These are phyloP conservation scores for Periglandula ipomoeae DNA, from an alignment of 2,329 filamentous ascomycete species.

Conservation along the genomic window DNA sequence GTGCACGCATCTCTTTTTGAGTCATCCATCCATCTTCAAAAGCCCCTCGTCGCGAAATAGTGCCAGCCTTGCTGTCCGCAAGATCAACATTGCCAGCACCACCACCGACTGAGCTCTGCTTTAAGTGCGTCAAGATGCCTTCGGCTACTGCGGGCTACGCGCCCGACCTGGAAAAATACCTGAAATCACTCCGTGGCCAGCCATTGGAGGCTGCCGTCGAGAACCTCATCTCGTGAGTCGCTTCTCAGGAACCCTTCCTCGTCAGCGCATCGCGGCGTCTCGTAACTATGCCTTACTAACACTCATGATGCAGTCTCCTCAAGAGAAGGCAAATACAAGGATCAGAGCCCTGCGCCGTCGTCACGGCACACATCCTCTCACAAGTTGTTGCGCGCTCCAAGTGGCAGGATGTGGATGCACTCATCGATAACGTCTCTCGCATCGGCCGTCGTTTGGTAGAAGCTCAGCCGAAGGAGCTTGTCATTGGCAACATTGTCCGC, in stretches of 20 bases:
- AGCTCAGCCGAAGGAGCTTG: conserved; percentile 83
- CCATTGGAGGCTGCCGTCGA: conserved; percentile 77
- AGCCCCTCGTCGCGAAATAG: conserved; percentile 4
- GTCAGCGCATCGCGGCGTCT: neutral
- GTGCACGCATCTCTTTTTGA: neutral
- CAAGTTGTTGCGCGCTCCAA: conserved; percentile 77
- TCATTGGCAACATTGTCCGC: conserved; percentile 88
- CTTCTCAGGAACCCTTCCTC: neutral
- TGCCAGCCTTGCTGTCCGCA: neutral
- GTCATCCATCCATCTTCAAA: neutral
- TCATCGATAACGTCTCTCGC: conserved; percentile 71
- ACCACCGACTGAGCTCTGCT: neutral
- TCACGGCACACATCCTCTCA: conserved; percentile 80
- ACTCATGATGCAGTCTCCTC: conserved; percentile 43
- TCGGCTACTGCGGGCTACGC: conserved; percentile 34
- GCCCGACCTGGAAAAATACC: conserved; percentile 68
- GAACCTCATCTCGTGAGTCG: conserved; percentile 65
- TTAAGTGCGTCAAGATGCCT: conserved; percentile 19
- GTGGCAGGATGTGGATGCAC: conserved; percentile 65
- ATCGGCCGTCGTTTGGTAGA: conserved; percentile 70
- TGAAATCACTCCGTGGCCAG: conserved; percentile 68
- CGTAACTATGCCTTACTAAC: neutral
- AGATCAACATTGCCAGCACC: neutral
- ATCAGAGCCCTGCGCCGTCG: conserved; percentile 80
- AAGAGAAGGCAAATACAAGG: conserved; percentile 86